Conservation (phyloP, 2,329 filamentous ascomycete genomes). For the Acrocalymma vagum region DNA sequence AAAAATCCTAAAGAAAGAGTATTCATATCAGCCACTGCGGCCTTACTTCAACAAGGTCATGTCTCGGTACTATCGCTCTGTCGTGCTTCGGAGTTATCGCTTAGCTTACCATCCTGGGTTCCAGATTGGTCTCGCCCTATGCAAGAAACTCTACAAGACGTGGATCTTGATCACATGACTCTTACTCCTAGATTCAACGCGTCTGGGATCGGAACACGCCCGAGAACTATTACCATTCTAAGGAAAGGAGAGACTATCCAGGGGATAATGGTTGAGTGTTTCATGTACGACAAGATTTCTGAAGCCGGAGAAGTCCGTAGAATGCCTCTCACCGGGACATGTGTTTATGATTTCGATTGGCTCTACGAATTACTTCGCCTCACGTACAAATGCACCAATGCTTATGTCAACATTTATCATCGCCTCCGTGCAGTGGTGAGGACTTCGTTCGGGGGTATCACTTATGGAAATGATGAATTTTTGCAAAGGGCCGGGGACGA, state of each 20-base stretch:
- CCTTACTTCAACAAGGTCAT: slow-evolving; percentile 19
- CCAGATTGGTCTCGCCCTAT: slow-evolving; percentile 19
- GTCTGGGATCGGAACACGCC: slow-evolving; percentile 5
- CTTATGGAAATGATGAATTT: no score
- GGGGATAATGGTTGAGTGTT: not conserved
- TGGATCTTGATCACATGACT: slow-evolving; percentile 16
- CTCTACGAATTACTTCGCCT: slow-evolving; percentile 8
- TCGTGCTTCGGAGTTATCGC: not conserved
- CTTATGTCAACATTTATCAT: slow-evolving; percentile 2
- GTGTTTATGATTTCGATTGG: not conserved
- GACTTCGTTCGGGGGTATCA: not conserved
- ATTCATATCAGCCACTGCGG: slow-evolving; percentile 13
- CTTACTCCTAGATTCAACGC: slow-evolving; percentile 11
- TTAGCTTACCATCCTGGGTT: slow-evolving; percentile 17
- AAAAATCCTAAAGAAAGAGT: slow-evolving; percentile 7
- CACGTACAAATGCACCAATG: slow-evolving; percentile 5
- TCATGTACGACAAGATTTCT: slow-evolving; percentile 2
- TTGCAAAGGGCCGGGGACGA: no score
- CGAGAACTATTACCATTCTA: not conserved
- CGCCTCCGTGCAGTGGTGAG: slow-evolving; percentile 7
- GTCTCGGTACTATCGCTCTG: slow-evolving; percentile 19
- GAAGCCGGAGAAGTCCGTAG: slow-evolving; percentile 2
- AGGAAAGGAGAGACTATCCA: slow-evolving; percentile 1
- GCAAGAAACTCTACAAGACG: slow-evolving; percentile 16
- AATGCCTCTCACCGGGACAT: not conserved